Evolutionary conservation across 768 basidiomycete species (phyloP).

Genomic region (Trametes villosa): DNA sequence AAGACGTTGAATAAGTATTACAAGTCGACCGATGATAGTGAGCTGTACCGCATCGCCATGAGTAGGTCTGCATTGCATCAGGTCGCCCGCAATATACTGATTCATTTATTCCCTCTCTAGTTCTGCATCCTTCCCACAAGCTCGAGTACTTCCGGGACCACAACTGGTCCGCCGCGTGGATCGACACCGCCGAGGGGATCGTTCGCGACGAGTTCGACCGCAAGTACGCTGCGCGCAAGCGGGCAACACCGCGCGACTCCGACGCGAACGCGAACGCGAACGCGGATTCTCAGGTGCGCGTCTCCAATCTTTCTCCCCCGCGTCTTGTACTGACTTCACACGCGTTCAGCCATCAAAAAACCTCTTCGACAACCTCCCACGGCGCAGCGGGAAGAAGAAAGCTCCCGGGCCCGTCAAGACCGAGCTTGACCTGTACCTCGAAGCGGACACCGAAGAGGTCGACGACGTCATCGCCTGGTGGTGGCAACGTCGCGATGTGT

Average conservation of each 20-base stretch:
- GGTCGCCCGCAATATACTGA: not conserved
- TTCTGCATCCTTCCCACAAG: conserved; percentile 21
- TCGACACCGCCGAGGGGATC: conserved; percentile 1
- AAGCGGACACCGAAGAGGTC: conserved; percentile 31
- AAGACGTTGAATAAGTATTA: conserved; percentile 35
- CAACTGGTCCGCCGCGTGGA: conserved; percentile 15
- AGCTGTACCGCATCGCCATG: conserved; percentile 36
- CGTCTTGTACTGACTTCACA: not conserved
- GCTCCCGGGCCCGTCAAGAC: conserved; percentile 13
- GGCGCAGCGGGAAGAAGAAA: conserved; percentile 4
- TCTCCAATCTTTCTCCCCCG: not conserved
- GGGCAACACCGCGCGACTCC: not conserved
- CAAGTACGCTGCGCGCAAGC: not conserved
- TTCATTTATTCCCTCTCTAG: not conserved
- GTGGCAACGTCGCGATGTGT: conserved; percentile 27
- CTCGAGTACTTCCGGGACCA: conserved; percentile 15
- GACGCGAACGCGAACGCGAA: not conserved
- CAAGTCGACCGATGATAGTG: conserved; percentile 26
- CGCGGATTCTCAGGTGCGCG: not conserved
- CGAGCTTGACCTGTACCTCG: conserved; percentile 38
- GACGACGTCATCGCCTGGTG: conserved; percentile 38
- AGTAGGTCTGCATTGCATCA: conserved; percentile 18
- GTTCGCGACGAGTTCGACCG: not conserved
- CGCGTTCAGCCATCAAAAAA: conserved; percentile 15
- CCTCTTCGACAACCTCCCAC: conserved; percentile 37